These are phyloP conservation scores for Pulchroboletus neoregius DNA, from an alignment of 1,284 basidiomycete species.

Conservation along the genomic window DNA sequence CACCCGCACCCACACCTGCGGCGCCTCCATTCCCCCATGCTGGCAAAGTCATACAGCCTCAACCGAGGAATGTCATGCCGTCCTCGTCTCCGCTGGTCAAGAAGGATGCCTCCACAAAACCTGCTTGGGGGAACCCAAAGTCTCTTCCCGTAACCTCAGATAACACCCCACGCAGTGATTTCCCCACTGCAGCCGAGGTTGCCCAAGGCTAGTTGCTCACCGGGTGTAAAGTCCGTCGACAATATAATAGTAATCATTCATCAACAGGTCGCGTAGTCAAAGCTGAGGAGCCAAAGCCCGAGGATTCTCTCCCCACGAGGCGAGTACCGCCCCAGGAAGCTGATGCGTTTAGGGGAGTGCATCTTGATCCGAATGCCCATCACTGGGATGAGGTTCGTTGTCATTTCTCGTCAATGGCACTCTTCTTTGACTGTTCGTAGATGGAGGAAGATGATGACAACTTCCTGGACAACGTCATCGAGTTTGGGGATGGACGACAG, in stretches of 20 bases:
- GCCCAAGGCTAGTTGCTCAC: conserved; percentile 58
- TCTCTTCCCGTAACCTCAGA: conserved; percentile 37
- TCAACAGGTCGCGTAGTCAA: conserved; percentile 22
- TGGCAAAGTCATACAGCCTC: conserved; percentile 68
- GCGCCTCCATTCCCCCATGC: conserved; percentile 50
- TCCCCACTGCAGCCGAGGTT: conserved; percentile 91
- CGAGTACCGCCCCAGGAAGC: conserved; percentile 68
- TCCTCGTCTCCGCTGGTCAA: conserved; percentile 38
- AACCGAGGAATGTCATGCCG: conserved; percentile 43
- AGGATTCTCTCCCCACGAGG: conserved; percentile 35
- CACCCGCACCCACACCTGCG: conserved; percentile 31
- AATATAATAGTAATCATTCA: conserved; percentile 11
- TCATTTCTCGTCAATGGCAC: background rate
- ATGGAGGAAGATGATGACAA: conserved; percentile 91
- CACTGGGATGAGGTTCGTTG: conserved; percentile 91
- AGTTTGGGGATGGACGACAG: conserved; percentile 88
- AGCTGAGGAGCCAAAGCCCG: conserved; percentile 34
- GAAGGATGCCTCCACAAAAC: conserved; percentile 46
- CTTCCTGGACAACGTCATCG: conserved; percentile 84
- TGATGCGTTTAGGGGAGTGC: conserved; percentile 90
- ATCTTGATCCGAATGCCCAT: conserved; percentile 87
- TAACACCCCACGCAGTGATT: conserved; percentile 53
- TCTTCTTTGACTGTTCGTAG: conserved; percentile 35
- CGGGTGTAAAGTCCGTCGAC: background rate
- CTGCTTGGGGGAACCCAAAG: conserved; percentile 63